Percentiles rank a stretch among this genome's conserved stretches.
These are phyloP conservation scores for Rhizopus stolonifer DNA, from an alignment of 371 early-diverging fungal genomes.

Conservation along the genomic window DNA sequence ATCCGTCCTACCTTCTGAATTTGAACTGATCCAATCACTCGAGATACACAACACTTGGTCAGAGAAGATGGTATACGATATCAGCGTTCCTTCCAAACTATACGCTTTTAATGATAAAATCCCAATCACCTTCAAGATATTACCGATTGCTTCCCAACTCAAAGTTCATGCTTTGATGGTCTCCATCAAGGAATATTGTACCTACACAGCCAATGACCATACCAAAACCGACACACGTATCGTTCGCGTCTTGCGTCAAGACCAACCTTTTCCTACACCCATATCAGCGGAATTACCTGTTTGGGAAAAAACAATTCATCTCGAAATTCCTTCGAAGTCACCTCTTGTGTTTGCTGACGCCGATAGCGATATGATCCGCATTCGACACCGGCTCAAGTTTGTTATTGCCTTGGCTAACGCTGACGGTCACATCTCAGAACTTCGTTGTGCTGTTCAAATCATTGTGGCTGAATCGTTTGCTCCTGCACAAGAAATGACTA, in stretches of 20 bases:
- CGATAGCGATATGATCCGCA: constrained; percentile 25
- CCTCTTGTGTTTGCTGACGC: constrained; percentile 22
- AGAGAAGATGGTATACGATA: constrained; percentile 33
- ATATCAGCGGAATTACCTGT: neutral
- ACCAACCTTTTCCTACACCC: constrained; percentile 19
- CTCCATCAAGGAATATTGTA: constrained; percentile 26
- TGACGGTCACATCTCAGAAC: constrained; percentile 30
- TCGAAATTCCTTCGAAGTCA: constrained; percentile 18
- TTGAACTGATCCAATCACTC: constrained; percentile 25
- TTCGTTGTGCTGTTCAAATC: constrained; percentile 27
- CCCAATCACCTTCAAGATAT: constrained; percentile 26
- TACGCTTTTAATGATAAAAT: constrained; percentile 22
- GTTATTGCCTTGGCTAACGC: constrained; percentile 22
- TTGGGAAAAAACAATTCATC: constrained; percentile 18
- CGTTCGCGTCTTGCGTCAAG: constrained; percentile 13
- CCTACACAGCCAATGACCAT: constrained; percentile 23
- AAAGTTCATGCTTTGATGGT: constrained; percentile 20
- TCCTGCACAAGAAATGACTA: constrained; percentile 16
- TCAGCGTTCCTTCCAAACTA: constrained; percentile 24
- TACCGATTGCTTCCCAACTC: constrained; percentile 22
- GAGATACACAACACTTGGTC: constrained; percentile 31
- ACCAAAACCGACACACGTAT: constrained; percentile 27
- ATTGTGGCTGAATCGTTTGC: constrained; percentile 24
- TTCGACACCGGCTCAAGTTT: constrained; percentile 25
- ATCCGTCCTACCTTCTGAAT: constrained; percentile 22